These are phyloP conservation scores for Claviceps africana DNA, from an alignment of 2,329 filamentous ascomycete species.

Conservation along the genomic window DNA sequence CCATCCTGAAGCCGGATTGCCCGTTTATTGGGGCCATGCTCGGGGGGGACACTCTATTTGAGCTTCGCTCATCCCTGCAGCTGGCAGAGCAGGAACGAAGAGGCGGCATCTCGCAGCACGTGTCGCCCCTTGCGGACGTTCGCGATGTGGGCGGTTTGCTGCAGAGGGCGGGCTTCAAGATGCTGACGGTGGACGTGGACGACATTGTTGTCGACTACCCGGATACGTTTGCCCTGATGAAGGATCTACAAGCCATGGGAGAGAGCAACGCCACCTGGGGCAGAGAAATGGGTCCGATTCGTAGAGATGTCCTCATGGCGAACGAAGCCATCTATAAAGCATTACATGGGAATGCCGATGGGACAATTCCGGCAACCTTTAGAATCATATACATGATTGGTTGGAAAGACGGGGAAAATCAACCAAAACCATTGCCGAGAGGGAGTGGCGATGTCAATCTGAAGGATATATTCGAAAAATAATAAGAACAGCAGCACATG, in stretches of 20 bases:
- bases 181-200: slow-evolving; percentile 92
- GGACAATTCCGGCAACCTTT: slow-evolving; percentile 75
- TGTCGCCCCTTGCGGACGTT: slow-evolving; percentile 85
- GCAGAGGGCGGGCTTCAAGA: slow-evolving; percentile 79
- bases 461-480: slow-evolving; percentile 57
- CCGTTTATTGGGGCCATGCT: slow-evolving; percentile 96
- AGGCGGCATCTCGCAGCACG: slow-evolving; percentile 82
- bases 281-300: slow-evolving; percentile 66
- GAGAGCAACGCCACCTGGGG: slow-evolving; percentile 81
- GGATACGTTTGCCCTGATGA: slow-evolving; percentile 78
- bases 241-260: slow-evolving; percentile 90
- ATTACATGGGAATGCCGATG: slow-evolving; percentile 72
- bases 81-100: slow-evolving; percentile 79
- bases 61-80: slow-evolving; percentile 85
- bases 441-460: slow-evolving; percentile 80
- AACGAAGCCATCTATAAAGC: slow-evolving; percentile 78
- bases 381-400: slow-evolving; percentile 97
- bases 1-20: slow-evolving; percentile 72
- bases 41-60: slow-evolving; percentile 84
- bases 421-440: slow-evolving; percentile 65
- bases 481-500: slow-evolving; percentile 15
- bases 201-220: slow-evolving; percentile 95
- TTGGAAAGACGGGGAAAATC: slow-evolving; percentile 74
- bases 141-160: slow-evolving; percentile 80
- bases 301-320: slow-evolving; percentile 72